Conservation (phyloP, 164 flowering plant genomes). For the Brasenia schreberi region DNA sequence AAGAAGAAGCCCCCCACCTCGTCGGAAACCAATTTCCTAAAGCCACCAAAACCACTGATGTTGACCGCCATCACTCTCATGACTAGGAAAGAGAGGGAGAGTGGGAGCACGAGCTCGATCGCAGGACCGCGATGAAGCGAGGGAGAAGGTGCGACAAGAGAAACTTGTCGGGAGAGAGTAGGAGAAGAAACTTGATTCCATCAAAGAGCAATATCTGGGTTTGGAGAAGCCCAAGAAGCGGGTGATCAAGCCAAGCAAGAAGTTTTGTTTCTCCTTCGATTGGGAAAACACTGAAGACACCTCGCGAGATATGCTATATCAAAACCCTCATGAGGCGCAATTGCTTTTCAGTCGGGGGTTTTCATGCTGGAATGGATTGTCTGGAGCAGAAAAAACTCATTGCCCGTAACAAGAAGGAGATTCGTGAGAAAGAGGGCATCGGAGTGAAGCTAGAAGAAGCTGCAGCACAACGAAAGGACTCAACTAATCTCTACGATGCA, state of each 20-base stretch:
- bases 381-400: conserved; percentile 91
- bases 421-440: conserved; percentile 64
- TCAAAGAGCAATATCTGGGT: conserved; percentile 90
- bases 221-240: conserved; percentile 86
- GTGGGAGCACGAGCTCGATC: conserved; percentile 9
- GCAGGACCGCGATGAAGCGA: conserved; percentile 25
- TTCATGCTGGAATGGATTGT: conserved; percentile 86
- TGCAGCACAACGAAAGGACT: conserved; percentile 52
- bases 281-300: conserved; percentile 98
- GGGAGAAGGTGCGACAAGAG: conserved; percentile 30
- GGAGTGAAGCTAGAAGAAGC: conserved; percentile 78
- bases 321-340: conserved; percentile 91
- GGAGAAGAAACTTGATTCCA: conserved; percentile 39
- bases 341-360: conserved; percentile 77
- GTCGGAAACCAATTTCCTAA: neutral
- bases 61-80: conserved; percentile 19
- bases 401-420: conserved; percentile 67
- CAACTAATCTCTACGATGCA: conserved; percentile 55
- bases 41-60: conserved; percentile 4
- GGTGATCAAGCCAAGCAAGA: conserved; percentile 86
- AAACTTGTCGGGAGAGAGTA: conserved; percentile 11
- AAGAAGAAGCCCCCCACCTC: conserved; percentile 10
- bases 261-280: conserved; percentile 84
- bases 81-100: conserved; percentile 40
- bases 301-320: conserved; percentile 81